Base-by-base conservation (phyloP, 495 filamentous ascomycete species). In the Lasiosphaeria ovina region DNA sequence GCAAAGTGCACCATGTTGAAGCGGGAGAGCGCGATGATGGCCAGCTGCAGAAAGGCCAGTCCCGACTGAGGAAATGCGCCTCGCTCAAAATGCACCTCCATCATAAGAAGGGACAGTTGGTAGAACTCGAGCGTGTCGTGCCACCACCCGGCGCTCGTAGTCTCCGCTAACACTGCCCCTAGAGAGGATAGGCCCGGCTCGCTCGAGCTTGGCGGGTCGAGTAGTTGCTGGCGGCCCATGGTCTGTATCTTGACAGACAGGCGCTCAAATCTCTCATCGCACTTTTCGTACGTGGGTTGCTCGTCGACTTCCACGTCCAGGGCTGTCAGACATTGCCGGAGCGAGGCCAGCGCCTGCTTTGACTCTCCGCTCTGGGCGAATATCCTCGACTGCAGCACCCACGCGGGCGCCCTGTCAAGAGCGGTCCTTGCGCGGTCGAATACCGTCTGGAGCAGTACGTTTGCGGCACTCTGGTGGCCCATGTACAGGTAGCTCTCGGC, bases 401-500 rank as follows among this genome's bases (percentile, higher is more conserved):
- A 92, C 0, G 88, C 87, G 12, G 86, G 85, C 1, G 90, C 88
- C 72, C 90, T 93, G 69, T 92, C 90, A 7, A 89, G 79, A 0
- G 87, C 72, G 31, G 80, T 84, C 61, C 81, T 86, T 1, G 87
- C 90, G 59, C 87, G 79, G 24, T 71, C 65, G 62, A 93, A 87
- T 6, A 91, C 82, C 8, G 78, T 79, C 51, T 83, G 71, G 3
- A 95, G 81, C 34, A 92, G 73, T 12, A 75, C 73, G 34, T 87
- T 80, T 55, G 90, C 89, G 55, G 86, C 80, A 14, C 78, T 70
- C 62, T 83, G 82, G 35, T 88, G 81, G 3, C 83, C 86, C 77
- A 90, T 87, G 62, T 88, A 91, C 71, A 88, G 88, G 62, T 87
- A 83, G 72, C 88, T 89, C 70, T 95, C 91, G n/a, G 91, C 89